phyloP scores from a whole-genome alignment of 1,139 yeast genomes.

The Debaryomyces sp. region DNA sequence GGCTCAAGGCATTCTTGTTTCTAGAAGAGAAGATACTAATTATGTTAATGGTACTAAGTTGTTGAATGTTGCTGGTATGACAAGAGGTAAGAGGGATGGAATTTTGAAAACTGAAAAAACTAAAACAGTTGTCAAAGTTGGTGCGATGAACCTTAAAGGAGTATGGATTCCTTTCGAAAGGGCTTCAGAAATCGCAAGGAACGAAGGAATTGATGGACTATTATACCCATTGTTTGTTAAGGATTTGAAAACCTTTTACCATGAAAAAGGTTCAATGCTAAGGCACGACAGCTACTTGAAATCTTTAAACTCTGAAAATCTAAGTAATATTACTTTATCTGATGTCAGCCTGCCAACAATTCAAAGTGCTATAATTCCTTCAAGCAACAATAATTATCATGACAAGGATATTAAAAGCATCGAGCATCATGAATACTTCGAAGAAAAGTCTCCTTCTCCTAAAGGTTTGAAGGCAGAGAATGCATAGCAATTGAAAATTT shows the following conservation, averaged over 20 bases:
- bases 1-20: slow-evolving; percentile 46
- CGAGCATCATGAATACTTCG: background rate
- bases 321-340: background rate
- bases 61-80: slow-evolving; percentile 91
- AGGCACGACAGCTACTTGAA: slow-evolving; percentile 18
- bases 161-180: slow-evolving; percentile 62
- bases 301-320: background rate
- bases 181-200: slow-evolving; percentile 54
- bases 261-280: slow-evolving; percentile 29
- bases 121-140: slow-evolving; percentile 51
- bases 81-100: slow-evolving; percentile 95
- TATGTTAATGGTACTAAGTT: slow-evolving; percentile 62
- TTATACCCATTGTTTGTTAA: slow-evolving; percentile 51
- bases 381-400: background rate
- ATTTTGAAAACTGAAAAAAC: slow-evolving; percentile 56
- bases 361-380: background rate
- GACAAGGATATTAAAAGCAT: background rate
- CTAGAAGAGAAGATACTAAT: slow-evolving; percentile 54
- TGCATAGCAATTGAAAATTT: background rate
- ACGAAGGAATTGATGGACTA: slow-evolving; percentile 42
- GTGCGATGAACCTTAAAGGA: slow-evolving; percentile 57
- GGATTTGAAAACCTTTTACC: slow-evolving; percentile 40
- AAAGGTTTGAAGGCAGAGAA: background rate
- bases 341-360: background rate
- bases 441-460: background rate